A percentile compares a stretch with the other conserved stretches of the same genome.
Conservation (phyloP, 345 rosid species). For the Kernera saxatilis region DNA sequence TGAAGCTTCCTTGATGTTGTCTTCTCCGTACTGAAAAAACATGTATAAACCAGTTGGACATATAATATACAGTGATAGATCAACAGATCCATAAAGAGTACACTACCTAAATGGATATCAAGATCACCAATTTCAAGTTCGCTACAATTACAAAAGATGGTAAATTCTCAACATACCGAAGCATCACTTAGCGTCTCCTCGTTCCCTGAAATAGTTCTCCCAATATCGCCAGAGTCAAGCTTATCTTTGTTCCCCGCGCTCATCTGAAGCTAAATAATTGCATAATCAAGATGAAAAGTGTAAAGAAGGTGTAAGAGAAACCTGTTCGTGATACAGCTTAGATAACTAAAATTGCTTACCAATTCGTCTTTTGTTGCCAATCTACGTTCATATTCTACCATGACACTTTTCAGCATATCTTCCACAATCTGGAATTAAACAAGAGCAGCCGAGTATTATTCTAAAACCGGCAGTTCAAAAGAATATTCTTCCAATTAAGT, state of each 20-base stretch:
- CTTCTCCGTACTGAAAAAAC: constrained; percentile 35
- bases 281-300: not conserved
- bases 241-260: not conserved
- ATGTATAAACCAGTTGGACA: not conserved
- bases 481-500: not conserved
- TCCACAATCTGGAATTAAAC: constrained; percentile 61
- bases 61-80: not conserved
- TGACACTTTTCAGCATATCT: constrained; percentile 66
- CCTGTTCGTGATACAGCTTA: not conserved
- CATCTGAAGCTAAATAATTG: not conserved
- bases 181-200: constrained; percentile 13
- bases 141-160: not conserved
- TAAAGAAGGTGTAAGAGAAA: not conserved
- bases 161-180: constrained; percentile 3
- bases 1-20: not conserved
- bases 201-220: not conserved
- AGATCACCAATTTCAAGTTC: not conserved
- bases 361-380: constrained; percentile 47
- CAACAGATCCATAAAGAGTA: not conserved
- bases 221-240: constrained; percentile 5
- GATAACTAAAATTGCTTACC: constrained; percentile 40
- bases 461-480: not conserved
- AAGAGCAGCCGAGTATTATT: constrained; percentile 5
- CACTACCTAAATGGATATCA: not conserved
- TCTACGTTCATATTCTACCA: constrained; percentile 71